Evolutionary conservation across 1,284 basidiomycete genomes (phyloP), one percentile per base, ranked within the genome.

Genomic region (Boletellus dicymbophilus): DNA sequence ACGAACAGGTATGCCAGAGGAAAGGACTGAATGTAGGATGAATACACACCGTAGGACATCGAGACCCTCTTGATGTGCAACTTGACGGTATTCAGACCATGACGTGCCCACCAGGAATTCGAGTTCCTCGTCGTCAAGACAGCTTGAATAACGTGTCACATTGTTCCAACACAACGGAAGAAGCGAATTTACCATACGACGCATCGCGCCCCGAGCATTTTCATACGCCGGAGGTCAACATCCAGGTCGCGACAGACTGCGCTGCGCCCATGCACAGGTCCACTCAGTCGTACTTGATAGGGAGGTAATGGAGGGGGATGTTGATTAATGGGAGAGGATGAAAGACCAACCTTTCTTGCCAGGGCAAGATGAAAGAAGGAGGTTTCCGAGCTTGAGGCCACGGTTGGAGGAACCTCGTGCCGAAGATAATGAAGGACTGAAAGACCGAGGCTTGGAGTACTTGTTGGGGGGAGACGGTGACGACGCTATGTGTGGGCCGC

Each of bases 361-460:
- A 0, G 96, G 96, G 72, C 95, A 98, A 7, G 92, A 95, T 3
- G 90, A 94, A 26, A 99, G 71, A 40, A 90, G 79, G 30, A 99
- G 68, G 67, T 98, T 98, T n/a, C 96, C 96, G 2, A 98, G 68
- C 31, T 58, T 66, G 22, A 72, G 66, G 25, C 43, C 51, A 41
- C 46, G 46, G 20, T 37, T 53, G 16, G 23, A 3, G 15, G 27
- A 10, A 6, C 15, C 33, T 34, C 45, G 43, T 37, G 41, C 45
- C 22, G 54, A 25, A 12, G 49, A 26, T 34, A 48, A 3, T 31
- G 41, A 43, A 34, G n/a, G 49, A 42, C 4, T 58, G 3, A 51
- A 43, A 12, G 40, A 1, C 18, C 56, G 54, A 34, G 31, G 38
- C 33, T 37, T 68, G 41, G 56, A 47, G 7, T 20, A 3, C 46